Percentiles rank a stretch among this genome's conserved stretches.
These are phyloP conservation scores for Coprinopsis cinerea DNA, from an alignment of 768 basidiomycete species.

Conservation along the genomic window DNA sequence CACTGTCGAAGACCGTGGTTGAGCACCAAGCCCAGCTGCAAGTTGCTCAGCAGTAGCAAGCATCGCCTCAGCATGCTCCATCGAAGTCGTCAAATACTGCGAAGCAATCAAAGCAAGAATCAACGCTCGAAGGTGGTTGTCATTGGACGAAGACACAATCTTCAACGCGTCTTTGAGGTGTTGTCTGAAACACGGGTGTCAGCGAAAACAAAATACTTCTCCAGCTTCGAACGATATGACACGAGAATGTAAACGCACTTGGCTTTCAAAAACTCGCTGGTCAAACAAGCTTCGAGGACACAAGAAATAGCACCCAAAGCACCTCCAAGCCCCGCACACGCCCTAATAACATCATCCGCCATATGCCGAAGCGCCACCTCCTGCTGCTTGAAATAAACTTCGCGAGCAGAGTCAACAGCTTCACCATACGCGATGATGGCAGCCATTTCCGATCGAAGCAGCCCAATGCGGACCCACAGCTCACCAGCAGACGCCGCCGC, in stretches of 20 bases:
- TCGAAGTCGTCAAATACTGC: slow-evolving; percentile 67
- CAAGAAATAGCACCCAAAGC: slow-evolving; percentile 50
- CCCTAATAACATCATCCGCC: slow-evolving; percentile 32
- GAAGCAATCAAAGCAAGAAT: slow-evolving; percentile 62
- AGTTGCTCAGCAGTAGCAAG: slow-evolving; percentile 64
- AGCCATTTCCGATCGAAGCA: slow-evolving; percentile 10
- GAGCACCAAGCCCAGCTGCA: slow-evolving; percentile 62
- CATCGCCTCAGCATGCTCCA: slow-evolving; percentile 62
- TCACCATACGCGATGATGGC: background rate
- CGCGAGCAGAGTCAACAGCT: background rate
- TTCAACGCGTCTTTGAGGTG: slow-evolving; percentile 56
- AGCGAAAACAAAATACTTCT: slow-evolving; percentile 6
- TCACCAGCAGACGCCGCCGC: slow-evolving; percentile 28
- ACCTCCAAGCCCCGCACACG: slow-evolving; percentile 48
- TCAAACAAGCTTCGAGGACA: slow-evolving; percentile 47
- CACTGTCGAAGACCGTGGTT: slow-evolving; percentile 19
- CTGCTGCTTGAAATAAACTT: slow-evolving; percentile 11
- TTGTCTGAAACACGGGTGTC: slow-evolving; percentile 30
- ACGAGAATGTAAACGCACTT: slow-evolving; percentile 43
- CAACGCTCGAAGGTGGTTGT: slow-evolving; percentile 70
- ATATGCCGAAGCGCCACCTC: slow-evolving; percentile 23
- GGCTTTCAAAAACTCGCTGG: slow-evolving; percentile 50
- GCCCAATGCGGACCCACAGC: slow-evolving; percentile 28
- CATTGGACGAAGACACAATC: slow-evolving; percentile 50
- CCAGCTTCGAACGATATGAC: slow-evolving; percentile 11